Evolutionary conservation across 495 filamentous ascomycete genomes (phyloP), one percentile per base, ranked within the genome.

Genomic region (Trichoderma parareesei): DNA sequence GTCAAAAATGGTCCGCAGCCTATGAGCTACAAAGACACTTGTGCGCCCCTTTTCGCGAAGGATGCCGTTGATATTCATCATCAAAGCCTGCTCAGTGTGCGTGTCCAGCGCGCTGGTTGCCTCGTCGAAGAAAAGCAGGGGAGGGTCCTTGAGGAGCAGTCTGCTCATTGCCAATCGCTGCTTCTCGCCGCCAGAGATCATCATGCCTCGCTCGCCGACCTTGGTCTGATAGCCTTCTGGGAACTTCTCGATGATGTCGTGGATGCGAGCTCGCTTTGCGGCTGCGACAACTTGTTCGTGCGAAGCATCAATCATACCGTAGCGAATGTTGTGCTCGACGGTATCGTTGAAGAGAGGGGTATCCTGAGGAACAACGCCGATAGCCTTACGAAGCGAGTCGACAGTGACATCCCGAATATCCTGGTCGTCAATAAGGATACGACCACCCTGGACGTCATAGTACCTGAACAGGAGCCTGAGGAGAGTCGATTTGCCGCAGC

Each of bases 131-230:
- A 98, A 98, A 1, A 98, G 77, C 42, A 98, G 76, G 6, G 92
- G 89, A 0, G 94, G 93, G 69, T 98, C 91, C 69, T 98, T 98
- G 55, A 98, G 77, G 1, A 98, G 82, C 43, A 98, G 72, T 40
- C 94, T 81, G 6, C 91, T 90, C 27, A 98, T 86, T 2, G 95
- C 94, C 40, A 98, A 76, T 5, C 94, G 85, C 72, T 98, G 94
- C 75, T 98, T 98, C 77, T 98, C 94, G 41, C 94, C 94, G 8
- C 93, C 94, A 4, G 90, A 93, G 18, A 98, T 97, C 94, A 98
- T 98, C 88, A 98, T 89, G 1, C 94, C 94, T 35, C 95, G 82
- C 79, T 98, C 94, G 18, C 94, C 94, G 11, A 98, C 94, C 70
- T 89, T 92, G 2, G 94, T 98, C 18, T 89, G 74, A 71, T 98